Base-by-base conservation (phyloP, 2,329 filamentous ascomycete genomes). In the Botrytis deweyae region DNA sequence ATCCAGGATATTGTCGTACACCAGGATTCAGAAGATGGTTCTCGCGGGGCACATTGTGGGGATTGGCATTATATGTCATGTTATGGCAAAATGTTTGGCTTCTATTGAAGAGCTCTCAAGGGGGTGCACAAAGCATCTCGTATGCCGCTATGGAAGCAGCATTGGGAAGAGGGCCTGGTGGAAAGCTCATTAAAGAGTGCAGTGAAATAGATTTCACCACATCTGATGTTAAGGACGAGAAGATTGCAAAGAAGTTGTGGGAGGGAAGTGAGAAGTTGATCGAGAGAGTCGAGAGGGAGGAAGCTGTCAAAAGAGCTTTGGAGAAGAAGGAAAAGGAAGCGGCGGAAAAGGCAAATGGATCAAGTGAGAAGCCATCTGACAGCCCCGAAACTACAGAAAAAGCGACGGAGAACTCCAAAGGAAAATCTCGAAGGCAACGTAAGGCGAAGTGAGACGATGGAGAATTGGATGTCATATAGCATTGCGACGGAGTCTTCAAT, bases 11-110 rank as follows among this genome's bases (percentile, higher is more conserved):
- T 77, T 88, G 90, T 38, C 90, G 96, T 70, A 98, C 95, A 14
- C 94, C 95, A 0, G 95, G 96, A 1, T 97, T 91, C 83, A 89
- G 93, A 63, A 88, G 94, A 74, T 98, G 94, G 91, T 85, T 99
- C 42, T 94, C 93, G 0, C 88, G 93, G 46, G 96, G 96, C 10
- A 93, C 93, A 4, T 85, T 99, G 0, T 90, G 90, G 87, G 95
- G 95, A 0, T 85, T 99, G 33, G 82, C 90, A 0, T 67, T 93
- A 29, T 99, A 99, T 82, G 82, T 97, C 12, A 63, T 92, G 18
- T 89, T 90, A 49, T 99, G 95, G 86, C 87, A 92, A 1, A 77
- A 97, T 0, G 93, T 93, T 82, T 98, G 95, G 93, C 82, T 99
- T 36, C 82, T 98, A 1, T 85, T 99, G 71, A 98, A 99, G 83